Conservation (phyloP, 1,284 basidiomycete genomes). For the Chondrostereum purpureum region DNA sequence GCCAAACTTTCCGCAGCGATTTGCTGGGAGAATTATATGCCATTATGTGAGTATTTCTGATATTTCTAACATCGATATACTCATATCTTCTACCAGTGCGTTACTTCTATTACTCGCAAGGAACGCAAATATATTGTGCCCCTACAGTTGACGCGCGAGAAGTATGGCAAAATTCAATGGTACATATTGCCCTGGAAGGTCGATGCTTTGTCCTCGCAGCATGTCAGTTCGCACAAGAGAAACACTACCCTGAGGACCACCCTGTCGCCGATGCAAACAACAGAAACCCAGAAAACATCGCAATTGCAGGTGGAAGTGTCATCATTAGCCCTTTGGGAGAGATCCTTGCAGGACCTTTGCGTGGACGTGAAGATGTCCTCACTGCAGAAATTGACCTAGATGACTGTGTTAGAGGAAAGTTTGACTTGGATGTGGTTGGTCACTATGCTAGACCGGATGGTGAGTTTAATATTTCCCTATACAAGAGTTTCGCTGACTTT, state of each 20-base stretch:
- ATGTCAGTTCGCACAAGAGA: conserved; percentile 58
- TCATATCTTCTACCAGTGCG: conserved; percentile 33
- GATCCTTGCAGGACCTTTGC: conserved; percentile 63
- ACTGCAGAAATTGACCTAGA: conserved; percentile 61
- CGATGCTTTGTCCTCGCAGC: conserved; percentile 69
- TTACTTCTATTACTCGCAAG: conserved; percentile 54
- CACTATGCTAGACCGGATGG: conserved; percentile 65
- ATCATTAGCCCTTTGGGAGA: conserved; percentile 65
- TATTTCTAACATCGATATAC: neutral
- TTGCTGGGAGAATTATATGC: conserved; percentile 81
- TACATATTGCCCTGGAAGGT: conserved; percentile 71
- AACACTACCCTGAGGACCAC: conserved; percentile 55
- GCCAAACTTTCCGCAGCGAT: conserved; percentile 57
- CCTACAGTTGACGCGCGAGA: conserved; percentile 67
- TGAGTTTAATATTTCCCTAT: conserved; percentile 22
- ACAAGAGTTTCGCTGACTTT: neutral
- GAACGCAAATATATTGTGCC: conserved; percentile 62
- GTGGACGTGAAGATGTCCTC: conserved; percentile 53
- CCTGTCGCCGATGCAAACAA: conserved; percentile 33
- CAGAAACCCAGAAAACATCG: conserved; percentile 45
- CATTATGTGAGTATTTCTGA: conserved; percentile 40
- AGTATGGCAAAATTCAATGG: conserved; percentile 61
- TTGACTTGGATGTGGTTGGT: conserved; percentile 66
- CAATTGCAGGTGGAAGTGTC: conserved; percentile 64
- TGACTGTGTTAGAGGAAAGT: conserved; percentile 58